These are phyloP conservation scores for Pythium sukuiense DNA, from an alignment of 352 stramenopile species.

Conservation along the genomic window DNA sequence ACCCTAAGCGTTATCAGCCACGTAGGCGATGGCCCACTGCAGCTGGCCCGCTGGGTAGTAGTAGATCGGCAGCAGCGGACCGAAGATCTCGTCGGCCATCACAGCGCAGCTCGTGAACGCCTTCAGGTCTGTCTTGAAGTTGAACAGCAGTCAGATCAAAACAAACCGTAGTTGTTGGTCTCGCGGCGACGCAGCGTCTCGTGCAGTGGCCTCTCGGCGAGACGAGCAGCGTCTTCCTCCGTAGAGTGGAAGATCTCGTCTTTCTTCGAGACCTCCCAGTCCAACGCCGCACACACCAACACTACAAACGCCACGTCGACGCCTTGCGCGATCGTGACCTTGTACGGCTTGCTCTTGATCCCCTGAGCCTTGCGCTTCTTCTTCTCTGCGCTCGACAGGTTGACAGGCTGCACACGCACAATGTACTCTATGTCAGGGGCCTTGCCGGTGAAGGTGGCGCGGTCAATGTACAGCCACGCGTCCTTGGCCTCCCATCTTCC, in stretches of 20 bases:
- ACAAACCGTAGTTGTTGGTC: not conserved
- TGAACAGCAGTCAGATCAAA: constrained; percentile 43
- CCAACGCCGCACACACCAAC: not conserved
- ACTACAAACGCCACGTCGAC: not conserved
- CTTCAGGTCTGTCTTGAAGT: constrained; percentile 64
- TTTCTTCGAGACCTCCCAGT: not conserved
- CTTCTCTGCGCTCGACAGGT: no score
- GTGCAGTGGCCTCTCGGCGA: not conserved
- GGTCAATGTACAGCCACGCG: no score
- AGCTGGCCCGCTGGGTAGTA: constrained; percentile 51
- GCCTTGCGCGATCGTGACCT: not conserved
- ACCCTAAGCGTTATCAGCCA: no score
- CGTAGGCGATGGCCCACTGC: constrained; percentile 26
- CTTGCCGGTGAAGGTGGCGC: no score
- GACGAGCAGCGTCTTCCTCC: not conserved
- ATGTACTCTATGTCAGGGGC: no score
- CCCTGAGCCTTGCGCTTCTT: no score
- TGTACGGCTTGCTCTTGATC: not conserved
- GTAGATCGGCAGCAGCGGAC: constrained; percentile 92
- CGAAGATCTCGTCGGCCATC: constrained; percentile 96
- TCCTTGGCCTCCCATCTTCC: no score
- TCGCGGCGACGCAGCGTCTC: not conserved
- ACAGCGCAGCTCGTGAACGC: constrained; percentile 48
- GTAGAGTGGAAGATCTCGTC: not conserved
- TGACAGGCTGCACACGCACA: no score